Evolutionary conservation across 768 basidiomycete genomes (phyloP), one percentile per base, ranked within the genome.

Genomic region (Suillus fuscotomentosus): DNA sequence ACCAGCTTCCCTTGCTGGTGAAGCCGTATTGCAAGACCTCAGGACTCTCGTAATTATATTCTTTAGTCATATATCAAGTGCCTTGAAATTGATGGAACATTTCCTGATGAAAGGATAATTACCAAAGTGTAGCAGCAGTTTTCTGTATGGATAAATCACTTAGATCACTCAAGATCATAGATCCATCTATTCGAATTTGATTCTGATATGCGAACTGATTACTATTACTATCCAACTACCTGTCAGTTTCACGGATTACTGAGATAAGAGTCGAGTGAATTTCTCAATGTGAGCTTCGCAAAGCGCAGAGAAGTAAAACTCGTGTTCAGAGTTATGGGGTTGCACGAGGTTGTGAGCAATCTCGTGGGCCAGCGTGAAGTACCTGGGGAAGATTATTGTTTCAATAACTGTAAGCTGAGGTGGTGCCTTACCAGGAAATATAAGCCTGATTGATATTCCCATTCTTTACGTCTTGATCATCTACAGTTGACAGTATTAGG

Each of bases 251-350:
- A 59, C 20, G 17, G 27, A 41, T 57, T 42, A 6, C 57, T 20
- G 24, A 59, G 57, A 59, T 31, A 82, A 48, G 59, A 81, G 73
- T 41, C 64, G 72, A 31, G 75, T 77, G 24, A 88, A 75, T 22
- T 75, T 70, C 60, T 80, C 67, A 34, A 89, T 72, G 70, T 84
- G 82, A 41, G 82, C 84, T 76, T 97, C 93, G 67, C 91, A 92
- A 22, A 98, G 91, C 7, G 92, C 88, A 36, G 94, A 94, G 70
- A 97, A 95, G 75, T 94, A 97, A 75, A 97, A 98, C 67, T 95
- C 94, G 68, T 97, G 95, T 71, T 95, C 90, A 1, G 92, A 88
- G 73, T 97, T 95, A 70, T 97, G 96, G 0, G 87, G 85, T 48
- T 87, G 82, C 17, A 96, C 89, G 2, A 97, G 79, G 71, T 97